These are phyloP conservation scores for Prunus davidiana DNA, from an alignment of 306 rosid genomes.

Conservation along the genomic window DNA sequence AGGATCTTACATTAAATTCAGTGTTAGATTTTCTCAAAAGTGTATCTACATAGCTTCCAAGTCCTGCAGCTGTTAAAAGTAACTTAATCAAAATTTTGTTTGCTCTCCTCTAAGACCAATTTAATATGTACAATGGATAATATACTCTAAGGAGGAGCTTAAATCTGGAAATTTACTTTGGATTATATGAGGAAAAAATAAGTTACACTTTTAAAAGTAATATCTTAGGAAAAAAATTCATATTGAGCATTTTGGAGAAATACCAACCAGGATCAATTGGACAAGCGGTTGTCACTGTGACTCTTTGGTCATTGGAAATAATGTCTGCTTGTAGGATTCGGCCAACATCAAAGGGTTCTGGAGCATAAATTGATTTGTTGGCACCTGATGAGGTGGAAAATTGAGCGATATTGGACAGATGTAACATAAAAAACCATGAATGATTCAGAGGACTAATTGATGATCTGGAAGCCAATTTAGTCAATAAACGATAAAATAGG, in stretches of 20 bases:
- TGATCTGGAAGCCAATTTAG: background rate
- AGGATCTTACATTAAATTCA: slow-evolving; percentile 73
- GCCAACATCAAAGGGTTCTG: slow-evolving; percentile 92
- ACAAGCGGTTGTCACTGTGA: slow-evolving; percentile 51
- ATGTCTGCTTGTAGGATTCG: slow-evolving; percentile 81
- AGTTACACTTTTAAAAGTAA: background rate
- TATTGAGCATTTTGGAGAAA: slow-evolving; percentile 15
- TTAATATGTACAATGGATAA: background rate
- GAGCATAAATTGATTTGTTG: slow-evolving; percentile 60
- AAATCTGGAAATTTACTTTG: background rate
- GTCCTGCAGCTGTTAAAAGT: slow-evolving; percentile 63
- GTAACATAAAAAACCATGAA: background rate
- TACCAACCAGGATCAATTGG: slow-evolving; percentile 80
- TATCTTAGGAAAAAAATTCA: background rate
- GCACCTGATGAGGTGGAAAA: slow-evolving; percentile 59
- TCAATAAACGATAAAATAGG: background rate
- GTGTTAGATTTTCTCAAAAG: slow-evolving; percentile 75
- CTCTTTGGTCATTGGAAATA: slow-evolving; percentile 55
- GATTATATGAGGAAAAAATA: slow-evolving; percentile 1
- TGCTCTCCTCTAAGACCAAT: slow-evolving; percentile 19
- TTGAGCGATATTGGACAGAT: background rate
- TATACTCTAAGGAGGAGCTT: background rate
- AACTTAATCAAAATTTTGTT: slow-evolving; percentile 34
- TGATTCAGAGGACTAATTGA: background rate
- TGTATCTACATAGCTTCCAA: slow-evolving; percentile 63